Evolutionary conservation across 2,329 filamentous ascomycete species (phyloP), one percentile per base, ranked within the genome.

Genomic region (Fusarium bulbicola): DNA sequence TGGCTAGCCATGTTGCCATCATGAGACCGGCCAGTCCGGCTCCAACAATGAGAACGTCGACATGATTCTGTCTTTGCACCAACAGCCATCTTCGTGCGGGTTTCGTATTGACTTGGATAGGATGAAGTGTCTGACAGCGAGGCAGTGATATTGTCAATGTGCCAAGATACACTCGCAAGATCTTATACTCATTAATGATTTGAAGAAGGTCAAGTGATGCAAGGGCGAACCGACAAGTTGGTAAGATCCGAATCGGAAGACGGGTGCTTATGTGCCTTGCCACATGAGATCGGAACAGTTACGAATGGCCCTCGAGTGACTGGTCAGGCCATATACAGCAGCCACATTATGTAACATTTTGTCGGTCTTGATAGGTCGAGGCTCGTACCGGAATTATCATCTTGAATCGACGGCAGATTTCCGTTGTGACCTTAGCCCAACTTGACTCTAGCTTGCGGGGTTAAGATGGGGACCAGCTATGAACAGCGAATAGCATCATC

Each of bases 1-100:
- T 63, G 11, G 60, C 53, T 5, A 63, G 60, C 60, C 53, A 63
- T 10, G 60, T 63, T 8, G 60, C 60, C 60, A 59, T 63, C 60
- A 63, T 63, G 5, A 63, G 49, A 2, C 60, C 60, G 15, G 60
- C 60, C 2, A 53, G 60, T 9, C 60, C 60, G 5, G 60, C 60
- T 14, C 60, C 60, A 16, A 63, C 53, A 12, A 63, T 63, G 9
- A 63, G 60, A 9, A 63, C 60, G 4, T 63, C 60, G 7, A 63
- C 53, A 49, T 59, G 42, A 9, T 63, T 63, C 53, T 10, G 53
- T 36, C 28, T 59, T 47, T 47, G 53, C 20, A 36, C 9, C n/a
- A 16, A 21, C 3, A 3, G 54, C 11, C 54, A 58, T 58, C 3
- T 26, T 47, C 3, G 30, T 7, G 5, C 4, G 20, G 7, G 28